phyloP scores from a whole-genome alignment of 129 eudicot species.

The Dittrichia graveolens region DNA sequence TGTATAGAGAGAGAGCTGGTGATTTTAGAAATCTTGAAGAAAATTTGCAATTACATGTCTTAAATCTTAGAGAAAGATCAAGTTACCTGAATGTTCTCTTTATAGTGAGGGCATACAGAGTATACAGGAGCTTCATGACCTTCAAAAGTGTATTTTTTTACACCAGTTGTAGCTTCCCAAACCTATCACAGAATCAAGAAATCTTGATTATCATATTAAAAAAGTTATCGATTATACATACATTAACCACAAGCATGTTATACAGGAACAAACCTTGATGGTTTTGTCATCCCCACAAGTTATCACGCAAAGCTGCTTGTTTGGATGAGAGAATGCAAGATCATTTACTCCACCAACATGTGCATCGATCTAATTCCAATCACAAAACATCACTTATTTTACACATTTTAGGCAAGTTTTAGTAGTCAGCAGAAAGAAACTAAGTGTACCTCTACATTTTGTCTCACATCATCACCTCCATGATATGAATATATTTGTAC shows the following conservation, averaged over 20 bases:
- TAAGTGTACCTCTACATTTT: conserved; percentile 70
- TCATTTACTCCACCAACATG: conserved; percentile 95
- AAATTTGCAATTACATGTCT: conserved; percentile 15
- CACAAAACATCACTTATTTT: conserved; percentile 13
- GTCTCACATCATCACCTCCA: conserved; percentile 68
- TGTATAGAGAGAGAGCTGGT: conserved; percentile 6
- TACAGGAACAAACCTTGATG: conserved; percentile 55
- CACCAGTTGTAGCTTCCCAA: conserved; percentile 78
- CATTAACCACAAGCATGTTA: background rate
- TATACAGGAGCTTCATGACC: conserved; percentile 90
- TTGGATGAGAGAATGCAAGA: conserved; percentile 87
- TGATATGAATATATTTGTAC: conserved; percentile 86
- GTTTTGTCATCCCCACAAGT: conserved; percentile 94
- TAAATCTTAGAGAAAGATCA: background rate
- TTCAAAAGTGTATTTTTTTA: conserved; percentile 71
- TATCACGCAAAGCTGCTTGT: conserved; percentile 87
- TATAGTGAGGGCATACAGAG: conserved; percentile 88
- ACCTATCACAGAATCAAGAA: conserved; percentile 48
- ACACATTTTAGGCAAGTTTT: conserved; percentile 1
- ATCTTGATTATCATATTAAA: conserved; percentile 9
- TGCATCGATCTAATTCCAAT: conserved; percentile 66
- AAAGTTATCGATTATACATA: background rate
- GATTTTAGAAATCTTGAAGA: background rate
- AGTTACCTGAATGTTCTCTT: conserved; percentile 84
- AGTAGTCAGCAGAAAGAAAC: conserved; percentile 3